A percentile compares a stretch with the other conserved stretches of the same genome.
These are phyloP conservation scores for Ramicandelaber brevisporus DNA, from an alignment of 192 early-diverging fungal genomes.

Conservation along the genomic window DNA sequence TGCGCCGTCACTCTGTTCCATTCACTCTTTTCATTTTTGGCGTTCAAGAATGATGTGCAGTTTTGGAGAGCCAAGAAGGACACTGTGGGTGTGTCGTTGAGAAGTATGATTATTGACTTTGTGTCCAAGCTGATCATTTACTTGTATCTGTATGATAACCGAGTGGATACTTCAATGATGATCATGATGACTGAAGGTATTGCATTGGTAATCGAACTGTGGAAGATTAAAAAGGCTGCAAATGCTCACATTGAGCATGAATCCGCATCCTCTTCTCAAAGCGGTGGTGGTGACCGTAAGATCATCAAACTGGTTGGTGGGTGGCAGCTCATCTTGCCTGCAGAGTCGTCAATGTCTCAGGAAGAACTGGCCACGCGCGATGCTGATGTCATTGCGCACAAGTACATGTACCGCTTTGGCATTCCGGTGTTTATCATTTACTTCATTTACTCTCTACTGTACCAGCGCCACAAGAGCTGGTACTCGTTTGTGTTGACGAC, in stretches of 20 bases:
- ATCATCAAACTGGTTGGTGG: no score
- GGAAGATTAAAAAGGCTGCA: constrained; percentile 32
- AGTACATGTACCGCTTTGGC: constrained; percentile 50
- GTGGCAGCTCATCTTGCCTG: no score
- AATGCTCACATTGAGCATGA: no score
- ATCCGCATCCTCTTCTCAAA: not conserved
- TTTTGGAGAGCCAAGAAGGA: constrained; percentile 69
- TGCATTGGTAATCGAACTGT: constrained; percentile 60
- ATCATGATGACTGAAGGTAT: constrained; percentile 59
- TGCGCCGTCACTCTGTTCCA: constrained; percentile 56
- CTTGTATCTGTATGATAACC: constrained; percentile 67
- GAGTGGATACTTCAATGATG: constrained; percentile 53
- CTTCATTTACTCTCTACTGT: constrained; percentile 52
- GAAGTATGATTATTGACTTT: constrained; percentile 56
- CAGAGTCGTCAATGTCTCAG: constrained; percentile 12
- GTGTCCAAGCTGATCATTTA: constrained; percentile 67
- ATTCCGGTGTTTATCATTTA: constrained; percentile 57
- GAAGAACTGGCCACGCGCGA: constrained; percentile 28
- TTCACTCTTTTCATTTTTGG: constrained; percentile 70
- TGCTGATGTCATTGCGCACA: constrained; percentile 54
- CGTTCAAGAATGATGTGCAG: constrained; percentile 83
- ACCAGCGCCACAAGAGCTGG: constrained; percentile 78
- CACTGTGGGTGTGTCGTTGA: constrained; percentile 58
- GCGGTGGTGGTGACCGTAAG: not conserved
- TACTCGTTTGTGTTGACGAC: constrained; percentile 67